These are phyloP conservation scores for Claviceps purpurea DNA, from an alignment of 2,329 filamentous ascomycete genomes.

Conservation along the genomic window DNA sequence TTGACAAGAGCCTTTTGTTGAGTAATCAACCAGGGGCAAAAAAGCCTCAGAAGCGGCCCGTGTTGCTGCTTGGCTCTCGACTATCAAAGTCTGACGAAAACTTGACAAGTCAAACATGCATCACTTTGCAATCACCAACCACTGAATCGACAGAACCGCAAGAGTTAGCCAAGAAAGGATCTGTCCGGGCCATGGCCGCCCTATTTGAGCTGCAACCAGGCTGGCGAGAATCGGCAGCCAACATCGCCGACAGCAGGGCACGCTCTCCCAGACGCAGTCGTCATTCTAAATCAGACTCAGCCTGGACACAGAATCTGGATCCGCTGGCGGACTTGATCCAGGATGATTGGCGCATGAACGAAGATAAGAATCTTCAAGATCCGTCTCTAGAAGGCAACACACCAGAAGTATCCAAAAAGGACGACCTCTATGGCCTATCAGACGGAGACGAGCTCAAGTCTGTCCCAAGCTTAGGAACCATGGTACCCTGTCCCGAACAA, in stretches of 20 bases:
- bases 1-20: not conserved
- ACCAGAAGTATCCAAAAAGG: not conserved
- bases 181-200: constrained; percentile 38
- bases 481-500: constrained; percentile 22
- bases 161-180: constrained; percentile 14
- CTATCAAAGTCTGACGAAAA: constrained; percentile 8
- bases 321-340: not conserved
- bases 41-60: not conserved
- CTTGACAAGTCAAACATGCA: constrained; percentile 2
- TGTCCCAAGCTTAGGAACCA: constrained; percentile 23
- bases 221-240: not conserved
- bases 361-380: not conserved
- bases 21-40: not conserved
- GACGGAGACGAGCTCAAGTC: constrained; percentile 5
- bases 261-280: not conserved
- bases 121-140: not conserved
- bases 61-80: constrained; percentile 6
- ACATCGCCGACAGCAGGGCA: not conserved
- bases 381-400: not conserved
- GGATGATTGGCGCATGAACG: not conserved
- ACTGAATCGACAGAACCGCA: constrained; percentile 9
- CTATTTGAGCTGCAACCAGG: constrained; percentile 29
- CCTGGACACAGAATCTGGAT: constrained; percentile 1
- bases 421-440: not conserved
- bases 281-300: constrained; percentile 6